phyloP scores from a whole-genome alignment of 2,329 filamentous ascomycete species.

The Hymenoscyphus linearis region DNA sequence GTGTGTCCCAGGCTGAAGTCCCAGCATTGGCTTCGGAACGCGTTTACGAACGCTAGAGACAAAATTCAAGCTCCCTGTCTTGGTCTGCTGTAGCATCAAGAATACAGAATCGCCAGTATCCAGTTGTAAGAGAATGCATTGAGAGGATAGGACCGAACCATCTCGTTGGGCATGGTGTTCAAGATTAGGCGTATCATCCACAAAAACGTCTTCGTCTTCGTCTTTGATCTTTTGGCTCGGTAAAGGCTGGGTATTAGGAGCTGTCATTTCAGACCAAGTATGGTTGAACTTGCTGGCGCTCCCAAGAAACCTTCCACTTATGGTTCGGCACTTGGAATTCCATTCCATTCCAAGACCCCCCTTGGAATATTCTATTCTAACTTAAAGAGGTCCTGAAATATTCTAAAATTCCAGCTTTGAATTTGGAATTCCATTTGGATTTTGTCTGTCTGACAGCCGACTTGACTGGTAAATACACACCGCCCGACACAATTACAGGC shows the following conservation, averaged over 20 bases:
- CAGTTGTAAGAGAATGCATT: constrained; percentile 72
- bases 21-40: constrained; percentile 45
- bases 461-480: no score
- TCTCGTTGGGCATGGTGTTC: background rate
- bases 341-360: no score
- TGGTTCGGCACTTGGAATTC: no score
- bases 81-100: constrained; percentile 56
- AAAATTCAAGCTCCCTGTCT: constrained; percentile 33
- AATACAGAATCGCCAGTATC: constrained; percentile 71
- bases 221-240: constrained; percentile 36
- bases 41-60: constrained; percentile 51
- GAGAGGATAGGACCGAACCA: constrained; percentile 56
- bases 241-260: no score
- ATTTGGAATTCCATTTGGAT: no score
- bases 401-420: no score
- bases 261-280: no score
- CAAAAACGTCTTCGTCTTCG: constrained; percentile 14
- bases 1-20: constrained; percentile 52
- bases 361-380: no score
- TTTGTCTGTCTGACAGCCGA: background rate
- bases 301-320: no score
- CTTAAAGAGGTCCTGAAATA: no score
- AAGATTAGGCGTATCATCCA: constrained; percentile 2
- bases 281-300: no score
- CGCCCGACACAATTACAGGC: background rate